These are phyloP conservation scores for Talaromyces liani DNA, from an alignment of 495 filamentous ascomycete genomes.

Conservation along the genomic window DNA sequence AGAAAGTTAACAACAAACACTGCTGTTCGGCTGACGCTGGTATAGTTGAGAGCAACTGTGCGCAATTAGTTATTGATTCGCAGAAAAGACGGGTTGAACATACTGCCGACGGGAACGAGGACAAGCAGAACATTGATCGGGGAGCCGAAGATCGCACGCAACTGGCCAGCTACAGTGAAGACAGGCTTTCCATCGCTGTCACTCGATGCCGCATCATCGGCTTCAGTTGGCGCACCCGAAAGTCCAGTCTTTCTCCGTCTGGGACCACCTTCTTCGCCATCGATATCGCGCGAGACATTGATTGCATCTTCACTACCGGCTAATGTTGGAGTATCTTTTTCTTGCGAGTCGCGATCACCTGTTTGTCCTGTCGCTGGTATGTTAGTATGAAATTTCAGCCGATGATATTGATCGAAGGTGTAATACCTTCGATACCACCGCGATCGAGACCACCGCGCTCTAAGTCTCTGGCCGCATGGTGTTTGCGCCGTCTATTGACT, in stretches of 20 bases:
- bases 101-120: constrained; percentile 63
- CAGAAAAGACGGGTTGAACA: constrained; percentile 7
- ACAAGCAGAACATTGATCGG: constrained; percentile 83
- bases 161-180: constrained; percentile 62
- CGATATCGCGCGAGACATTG: constrained; percentile 19
- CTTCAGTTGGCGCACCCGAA: constrained; percentile 8
- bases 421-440: constrained; percentile 16
- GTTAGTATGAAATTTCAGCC: constrained; percentile 21
- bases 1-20: constrained; percentile 88
- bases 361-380: constrained; percentile 12
- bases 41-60: constrained; percentile 59
- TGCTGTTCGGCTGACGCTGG: constrained; percentile 44
- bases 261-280: neutral
- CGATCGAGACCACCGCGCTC: neutral
- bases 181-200: constrained; percentile 24
- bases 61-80: neutral
- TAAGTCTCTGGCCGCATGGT: neutral
- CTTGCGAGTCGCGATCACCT: neutral
- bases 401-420: constrained; percentile 13
- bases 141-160: constrained; percentile 63
- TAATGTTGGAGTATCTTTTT: neutral
- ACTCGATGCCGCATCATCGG: constrained; percentile 5
- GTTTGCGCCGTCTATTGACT: neutral
- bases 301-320: constrained; percentile 28
- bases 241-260: constrained; percentile 22